Conservation (phyloP, 176 grass and related monocot genomes). For the Rhynchospora breviuscula region DNA sequence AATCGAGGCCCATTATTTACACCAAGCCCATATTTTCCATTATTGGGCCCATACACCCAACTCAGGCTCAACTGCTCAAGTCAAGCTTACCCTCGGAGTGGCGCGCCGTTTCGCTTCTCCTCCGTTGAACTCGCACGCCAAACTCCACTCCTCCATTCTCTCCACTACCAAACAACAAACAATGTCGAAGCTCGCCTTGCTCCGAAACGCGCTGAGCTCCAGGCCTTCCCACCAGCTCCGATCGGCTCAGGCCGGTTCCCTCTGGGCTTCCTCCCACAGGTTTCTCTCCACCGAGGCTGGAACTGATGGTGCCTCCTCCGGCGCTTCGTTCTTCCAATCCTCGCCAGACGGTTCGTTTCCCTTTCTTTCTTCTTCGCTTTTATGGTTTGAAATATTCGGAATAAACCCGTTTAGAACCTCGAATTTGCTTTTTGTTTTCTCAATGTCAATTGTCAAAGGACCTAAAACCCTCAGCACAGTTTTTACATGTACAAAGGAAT, state of each 20-base stretch:
- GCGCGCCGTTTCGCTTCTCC: not conserved
- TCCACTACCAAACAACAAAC: not conserved
- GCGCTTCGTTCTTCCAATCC: slow-evolving; percentile 25
- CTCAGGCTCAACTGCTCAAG: not conserved
- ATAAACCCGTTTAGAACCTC: not conserved
- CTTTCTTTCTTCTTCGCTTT: not conserved
- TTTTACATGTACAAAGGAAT: not conserved
- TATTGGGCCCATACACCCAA: not conserved
- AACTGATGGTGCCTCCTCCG: slow-evolving; percentile 2
- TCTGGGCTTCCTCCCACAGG: not conserved
- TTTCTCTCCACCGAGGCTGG: slow-evolving; percentile 24
- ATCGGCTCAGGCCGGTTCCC: not conserved
- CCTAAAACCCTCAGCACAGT: not conserved
- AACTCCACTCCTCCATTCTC: too few species aligned
- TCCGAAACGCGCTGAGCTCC: not conserved
- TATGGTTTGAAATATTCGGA: not conserved
- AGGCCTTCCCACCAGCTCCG: not conserved
- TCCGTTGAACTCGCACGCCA: not conserved
- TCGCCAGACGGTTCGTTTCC: slow-evolving; percentile 31
- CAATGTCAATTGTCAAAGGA: not conserved
- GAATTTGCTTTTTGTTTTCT: too few species aligned
- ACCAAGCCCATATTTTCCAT: not conserved
- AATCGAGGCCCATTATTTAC: not conserved
- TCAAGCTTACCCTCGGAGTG: not conserved
- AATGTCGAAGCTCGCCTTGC: slow-evolving; percentile 18